phyloP scores from a whole-genome alignment of 1,284 basidiomycete species.

The Leccinum fuscescens region DNA sequence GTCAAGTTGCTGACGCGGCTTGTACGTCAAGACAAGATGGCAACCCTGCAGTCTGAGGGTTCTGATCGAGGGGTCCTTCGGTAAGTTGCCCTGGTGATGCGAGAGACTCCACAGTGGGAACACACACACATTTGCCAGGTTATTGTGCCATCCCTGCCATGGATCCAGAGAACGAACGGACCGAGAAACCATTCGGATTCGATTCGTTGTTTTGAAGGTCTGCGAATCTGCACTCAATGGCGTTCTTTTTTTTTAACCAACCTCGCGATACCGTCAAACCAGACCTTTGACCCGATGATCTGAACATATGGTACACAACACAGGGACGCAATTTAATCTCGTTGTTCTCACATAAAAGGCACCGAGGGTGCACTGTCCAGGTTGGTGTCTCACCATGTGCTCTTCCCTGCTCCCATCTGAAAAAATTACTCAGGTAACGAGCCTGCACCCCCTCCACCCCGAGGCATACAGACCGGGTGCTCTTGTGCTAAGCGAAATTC shows the following conservation, averaged over 20 bases:
- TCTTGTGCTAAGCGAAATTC: not conserved
- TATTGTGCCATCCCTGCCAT: not conserved
- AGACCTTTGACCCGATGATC: not conserved
- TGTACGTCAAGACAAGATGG: conserved; percentile 4
- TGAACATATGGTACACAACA: not conserved
- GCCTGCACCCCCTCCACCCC: not conserved
- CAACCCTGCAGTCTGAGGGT: conserved; percentile 14
- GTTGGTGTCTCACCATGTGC: not conserved
- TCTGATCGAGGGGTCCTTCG: conserved; percentile 7
- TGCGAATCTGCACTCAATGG: not conserved
- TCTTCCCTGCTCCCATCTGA: not conserved
- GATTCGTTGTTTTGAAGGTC: not conserved
- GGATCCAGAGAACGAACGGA: not conserved
- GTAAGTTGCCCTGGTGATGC: conserved; percentile 2
- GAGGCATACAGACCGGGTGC: not conserved
- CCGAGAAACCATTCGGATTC: not conserved
- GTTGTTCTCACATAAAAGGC: not conserved
- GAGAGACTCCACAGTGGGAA: conserved; percentile 10
- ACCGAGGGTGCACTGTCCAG: not conserved
- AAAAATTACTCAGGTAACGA: not conserved
- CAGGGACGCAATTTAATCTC: not conserved
- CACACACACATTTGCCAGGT: not conserved
- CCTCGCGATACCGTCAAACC: not conserved
- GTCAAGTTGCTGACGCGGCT: conserved; percentile 26
- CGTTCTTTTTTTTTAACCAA: not conserved